phyloP scores from a whole-genome alignment of 495 filamentous ascomycete species.

The Tuber umbilicatum region DNA sequence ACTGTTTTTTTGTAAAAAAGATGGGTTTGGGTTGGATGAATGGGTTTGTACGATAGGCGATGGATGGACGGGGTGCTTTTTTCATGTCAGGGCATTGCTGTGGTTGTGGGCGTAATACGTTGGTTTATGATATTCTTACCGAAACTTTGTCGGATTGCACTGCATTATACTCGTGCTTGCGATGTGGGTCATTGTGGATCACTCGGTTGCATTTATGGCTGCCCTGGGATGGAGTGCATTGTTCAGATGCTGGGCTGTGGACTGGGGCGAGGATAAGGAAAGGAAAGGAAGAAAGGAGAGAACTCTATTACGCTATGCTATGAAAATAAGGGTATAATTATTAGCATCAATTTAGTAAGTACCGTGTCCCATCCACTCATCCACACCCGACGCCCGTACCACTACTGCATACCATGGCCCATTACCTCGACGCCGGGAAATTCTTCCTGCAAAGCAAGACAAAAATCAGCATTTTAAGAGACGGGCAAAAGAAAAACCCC shows the following conservation, averaged over 20 bases:
- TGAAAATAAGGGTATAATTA: background rate
- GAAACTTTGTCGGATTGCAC: background rate
- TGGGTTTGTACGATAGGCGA: background rate
- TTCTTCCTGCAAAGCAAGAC: conserved; percentile 43
- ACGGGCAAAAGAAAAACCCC: conserved; percentile 17
- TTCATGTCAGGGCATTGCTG: conserved; percentile 19
- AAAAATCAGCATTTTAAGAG: conserved; percentile 50
- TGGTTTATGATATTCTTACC: conserved; percentile 5
- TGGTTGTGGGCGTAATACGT: conserved; percentile 7
- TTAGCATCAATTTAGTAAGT: background rate
- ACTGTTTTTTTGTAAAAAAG: conserved; percentile 17
- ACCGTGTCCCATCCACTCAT: background rate
- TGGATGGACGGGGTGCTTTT: background rate
- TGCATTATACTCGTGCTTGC: background rate
- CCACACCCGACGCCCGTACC: background rate
- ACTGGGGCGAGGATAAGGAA: background rate
- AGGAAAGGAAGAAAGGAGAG: background rate
- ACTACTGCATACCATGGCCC: conserved; percentile 23
- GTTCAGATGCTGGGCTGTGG: background rate
- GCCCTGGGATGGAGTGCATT: background rate
- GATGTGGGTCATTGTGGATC: background rate
- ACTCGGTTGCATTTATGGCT: background rate
- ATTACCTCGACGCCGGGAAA: conserved; percentile 50
- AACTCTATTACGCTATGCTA: background rate
- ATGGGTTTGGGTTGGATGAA: conserved; percentile 39